Evolutionary conservation across 805 yeast genomes (phyloP).

Genomic region (Kluyveromyces aestuarii): DNA sequence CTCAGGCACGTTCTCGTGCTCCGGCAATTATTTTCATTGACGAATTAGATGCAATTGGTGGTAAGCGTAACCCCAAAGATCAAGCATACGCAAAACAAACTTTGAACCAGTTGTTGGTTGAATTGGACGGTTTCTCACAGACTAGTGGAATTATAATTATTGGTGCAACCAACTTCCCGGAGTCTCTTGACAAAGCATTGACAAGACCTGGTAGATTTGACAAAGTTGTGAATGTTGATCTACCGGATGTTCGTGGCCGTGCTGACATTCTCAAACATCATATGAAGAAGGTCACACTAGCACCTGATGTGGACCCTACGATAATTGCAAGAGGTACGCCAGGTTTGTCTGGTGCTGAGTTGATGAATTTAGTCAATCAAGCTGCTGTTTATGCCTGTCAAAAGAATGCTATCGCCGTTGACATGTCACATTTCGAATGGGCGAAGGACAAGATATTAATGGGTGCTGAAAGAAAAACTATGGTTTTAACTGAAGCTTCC

Average conservation of each 20-base stretch:
- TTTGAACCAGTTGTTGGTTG: constrained; percentile 88
- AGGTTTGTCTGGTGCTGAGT: constrained; percentile 96
- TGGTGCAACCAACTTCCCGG: constrained; percentile 98
- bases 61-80: constrained; percentile 93
- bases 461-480: constrained; percentile 97
- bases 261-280: constrained; percentile 86
- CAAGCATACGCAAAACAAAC: constrained; percentile 98
- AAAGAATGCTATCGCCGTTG: constrained; percentile 80
- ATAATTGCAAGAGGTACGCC: constrained; percentile 95
- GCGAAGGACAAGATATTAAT: constrained; percentile 95
- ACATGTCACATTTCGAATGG: constrained; percentile 93
- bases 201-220: constrained; percentile 98
- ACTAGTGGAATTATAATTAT: constrained; percentile 88
- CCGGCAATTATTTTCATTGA: constrained; percentile 97
- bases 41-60: constrained; percentile 98
- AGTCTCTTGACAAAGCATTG: constrained; percentile 89
- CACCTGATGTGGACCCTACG: constrained; percentile 78
- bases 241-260: constrained; percentile 98
- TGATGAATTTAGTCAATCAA: constrained; percentile 91
- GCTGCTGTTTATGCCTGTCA: constrained; percentile 98
- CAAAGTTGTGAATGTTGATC: constrained; percentile 86
- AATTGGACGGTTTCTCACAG: constrained; percentile 91
- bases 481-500: constrained; percentile 95
- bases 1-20: constrained; percentile 87
- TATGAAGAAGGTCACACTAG: constrained; percentile 80